Conservation (phyloP, 1,139 yeast genomes). For the Saccharomyces hybrid region DNA sequence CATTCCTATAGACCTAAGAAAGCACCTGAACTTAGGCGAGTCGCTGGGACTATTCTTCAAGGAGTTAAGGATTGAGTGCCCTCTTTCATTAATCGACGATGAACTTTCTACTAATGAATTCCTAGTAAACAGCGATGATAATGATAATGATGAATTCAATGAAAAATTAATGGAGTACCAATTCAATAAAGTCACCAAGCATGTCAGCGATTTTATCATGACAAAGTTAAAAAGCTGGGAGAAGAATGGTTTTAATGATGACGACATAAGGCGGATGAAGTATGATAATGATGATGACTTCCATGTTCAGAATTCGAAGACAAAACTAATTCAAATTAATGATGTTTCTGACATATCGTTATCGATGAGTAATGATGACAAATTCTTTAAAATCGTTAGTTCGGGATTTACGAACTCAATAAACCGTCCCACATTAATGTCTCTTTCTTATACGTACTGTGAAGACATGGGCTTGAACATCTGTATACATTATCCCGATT, state of each 20-base stretch:
- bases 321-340: conserved; percentile 20
- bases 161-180: conserved; percentile 23
- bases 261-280: conserved; percentile 26
- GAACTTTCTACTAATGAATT: conserved; percentile 6
- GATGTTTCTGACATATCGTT: conserved; percentile 19
- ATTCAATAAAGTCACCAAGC: conserved; percentile 19
- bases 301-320: conserved; percentile 5
- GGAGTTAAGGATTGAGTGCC: conserved; percentile 23
- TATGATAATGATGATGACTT: conserved; percentile 9
- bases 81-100: conserved; percentile 21
- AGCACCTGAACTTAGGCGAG: conserved; percentile 5
- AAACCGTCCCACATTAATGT: conserved; percentile 19
- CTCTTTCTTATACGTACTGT: conserved; percentile 23
- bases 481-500: conserved; percentile 26
- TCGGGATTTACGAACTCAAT: conserved; percentile 23
- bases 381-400: conserved; percentile 15
- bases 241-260: conserved; percentile 20
- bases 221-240: conserved; percentile 20
- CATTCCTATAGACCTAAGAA: conserved; percentile 21
- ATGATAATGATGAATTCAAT: conserved; percentile 12
- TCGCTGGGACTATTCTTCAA: conserved; percentile 21
- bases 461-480: conserved; percentile 21
- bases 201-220: conserved; percentile 12
- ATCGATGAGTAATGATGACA: conserved; percentile 2
- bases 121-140: neutral